These are phyloP conservation scores for Penicillium decumbens DNA, from an alignment of 2,329 filamentous ascomycete genomes.

Conservation along the genomic window DNA sequence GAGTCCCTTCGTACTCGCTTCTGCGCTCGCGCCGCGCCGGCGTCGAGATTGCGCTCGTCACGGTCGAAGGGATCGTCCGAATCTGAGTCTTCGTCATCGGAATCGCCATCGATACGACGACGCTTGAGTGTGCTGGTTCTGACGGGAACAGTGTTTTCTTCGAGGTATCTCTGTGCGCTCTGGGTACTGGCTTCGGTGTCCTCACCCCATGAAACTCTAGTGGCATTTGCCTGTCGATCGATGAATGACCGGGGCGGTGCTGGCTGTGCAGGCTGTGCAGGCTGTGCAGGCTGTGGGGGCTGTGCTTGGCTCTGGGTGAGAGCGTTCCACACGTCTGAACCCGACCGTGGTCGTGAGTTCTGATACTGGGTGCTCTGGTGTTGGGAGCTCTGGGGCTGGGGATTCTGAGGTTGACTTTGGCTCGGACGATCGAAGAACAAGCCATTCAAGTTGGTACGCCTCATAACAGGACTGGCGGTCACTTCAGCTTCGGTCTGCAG, in stretches of 20 bases:
- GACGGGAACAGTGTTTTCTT: not conserved
- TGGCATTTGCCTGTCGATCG: conserved; percentile 34
- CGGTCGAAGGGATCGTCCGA: conserved; percentile 3
- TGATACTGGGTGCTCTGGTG: not conserved
- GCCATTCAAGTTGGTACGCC: not conserved
- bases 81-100: conserved; percentile 6
- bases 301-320: not conserved
- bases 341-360: not conserved
- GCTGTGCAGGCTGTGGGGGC: conserved; percentile 4
- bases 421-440: conserved; percentile 5
- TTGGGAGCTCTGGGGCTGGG: not conserved
- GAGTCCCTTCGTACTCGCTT: conserved; percentile 8
- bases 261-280: conserved; percentile 4
- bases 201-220: conserved; percentile 27
- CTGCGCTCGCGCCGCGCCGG: conserved; percentile 31
- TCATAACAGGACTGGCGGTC: not conserved
- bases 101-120: not conserved
- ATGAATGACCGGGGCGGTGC: conserved; percentile 27
- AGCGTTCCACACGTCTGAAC: not conserved
- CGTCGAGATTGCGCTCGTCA: conserved; percentile 32
- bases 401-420: not conserved
- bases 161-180: conserved; percentile 15
- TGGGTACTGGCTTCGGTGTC: not conserved
- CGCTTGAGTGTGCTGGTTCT: not conserved
- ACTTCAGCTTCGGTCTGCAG: not conserved